These are phyloP conservation scores for Cutaneotrichosporon sp. DNA, from an alignment of 1,284 basidiomycete species.

Conservation along the genomic window DNA sequence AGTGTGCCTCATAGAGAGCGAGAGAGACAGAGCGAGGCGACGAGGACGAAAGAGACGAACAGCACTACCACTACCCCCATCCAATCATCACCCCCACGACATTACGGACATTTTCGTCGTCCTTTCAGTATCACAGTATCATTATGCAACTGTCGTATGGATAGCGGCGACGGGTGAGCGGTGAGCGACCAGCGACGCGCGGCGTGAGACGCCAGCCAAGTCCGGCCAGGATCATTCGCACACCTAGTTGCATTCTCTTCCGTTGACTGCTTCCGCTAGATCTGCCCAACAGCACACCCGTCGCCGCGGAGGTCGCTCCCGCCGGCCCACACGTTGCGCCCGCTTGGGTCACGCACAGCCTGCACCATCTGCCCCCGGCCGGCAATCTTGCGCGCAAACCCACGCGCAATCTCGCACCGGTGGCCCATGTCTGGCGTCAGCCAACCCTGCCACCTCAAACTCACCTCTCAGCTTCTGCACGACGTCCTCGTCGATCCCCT, in stretches of 20 bases:
- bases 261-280: slow-evolving; percentile 56
- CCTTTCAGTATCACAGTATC: slow-evolving; percentile 9
- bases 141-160: slow-evolving; percentile 3
- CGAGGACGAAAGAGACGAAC: slow-evolving; percentile 5
- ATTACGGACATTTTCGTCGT: slow-evolving; percentile 6
- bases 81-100: not conserved
- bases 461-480: slow-evolving; percentile 61
- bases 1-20: not conserved
- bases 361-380: slow-evolving; percentile 93
- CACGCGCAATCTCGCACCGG: slow-evolving; percentile 65
- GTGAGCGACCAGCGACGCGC: not conserved
- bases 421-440: slow-evolving; percentile 75
- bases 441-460: not conserved
- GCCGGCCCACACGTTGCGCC: slow-evolving; percentile 75
- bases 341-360: slow-evolving; percentile 67
- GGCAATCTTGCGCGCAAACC: slow-evolving; percentile 68
- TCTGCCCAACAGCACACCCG: slow-evolving; percentile 84
- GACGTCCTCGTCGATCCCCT: slow-evolving; percentile 66
- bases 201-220: not conserved
- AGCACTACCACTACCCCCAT: not conserved
- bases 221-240: too few relatives aligned
- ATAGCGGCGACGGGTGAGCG: not conserved
- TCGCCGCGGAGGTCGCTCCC: slow-evolving; percentile 85
- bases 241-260: not conserved
- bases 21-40: not conserved